Evolutionary conservation across 148 eudicot genomes (phyloP).

Genomic region (Silene uniflora): DNA sequence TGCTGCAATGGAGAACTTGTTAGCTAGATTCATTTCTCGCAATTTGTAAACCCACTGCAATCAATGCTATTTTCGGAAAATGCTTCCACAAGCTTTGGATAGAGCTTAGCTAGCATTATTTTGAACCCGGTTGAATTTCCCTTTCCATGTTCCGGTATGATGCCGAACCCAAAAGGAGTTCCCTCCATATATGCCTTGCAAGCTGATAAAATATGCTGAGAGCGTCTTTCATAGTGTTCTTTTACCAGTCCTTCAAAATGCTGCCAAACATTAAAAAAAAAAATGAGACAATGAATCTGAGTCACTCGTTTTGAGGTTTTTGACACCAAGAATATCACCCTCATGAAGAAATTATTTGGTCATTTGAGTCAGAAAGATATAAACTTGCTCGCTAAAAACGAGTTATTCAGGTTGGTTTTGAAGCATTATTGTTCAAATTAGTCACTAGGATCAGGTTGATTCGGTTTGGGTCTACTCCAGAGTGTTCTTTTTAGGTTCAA

Average conservation of each 20-base stretch:
- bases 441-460: too few relatives aligned
- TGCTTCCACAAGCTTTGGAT: conserved; percentile 77
- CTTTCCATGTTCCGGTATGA: conserved; percentile 27
- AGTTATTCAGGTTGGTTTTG: background rate
- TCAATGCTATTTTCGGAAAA: conserved; percentile 61
- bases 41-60: conserved; percentile 40
- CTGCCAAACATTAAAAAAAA: conserved; percentile 33
- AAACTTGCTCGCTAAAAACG: background rate
- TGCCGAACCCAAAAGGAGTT: conserved; percentile 49
- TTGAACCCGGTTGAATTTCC: conserved; percentile 83
- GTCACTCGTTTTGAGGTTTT: background rate
- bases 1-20: background rate
- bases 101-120: conserved; percentile 89
- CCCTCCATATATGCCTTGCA: conserved; percentile 88
- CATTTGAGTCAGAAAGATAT: background rate
- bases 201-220: conserved; percentile 50
- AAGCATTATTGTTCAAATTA: too few relatives aligned
- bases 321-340: background rate
- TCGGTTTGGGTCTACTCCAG: too few relatives aligned
- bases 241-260: conserved; percentile 76
- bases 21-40: conserved; percentile 5
- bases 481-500: too few relatives aligned
- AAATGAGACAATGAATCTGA: background rate
- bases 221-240: conserved; percentile 58
- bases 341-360: background rate